Evolutionary conservation across 352 stramenopile species (phyloP), one percentile per base, ranked within the genome.

Genomic region (Aphanomyces astaci): DNA sequence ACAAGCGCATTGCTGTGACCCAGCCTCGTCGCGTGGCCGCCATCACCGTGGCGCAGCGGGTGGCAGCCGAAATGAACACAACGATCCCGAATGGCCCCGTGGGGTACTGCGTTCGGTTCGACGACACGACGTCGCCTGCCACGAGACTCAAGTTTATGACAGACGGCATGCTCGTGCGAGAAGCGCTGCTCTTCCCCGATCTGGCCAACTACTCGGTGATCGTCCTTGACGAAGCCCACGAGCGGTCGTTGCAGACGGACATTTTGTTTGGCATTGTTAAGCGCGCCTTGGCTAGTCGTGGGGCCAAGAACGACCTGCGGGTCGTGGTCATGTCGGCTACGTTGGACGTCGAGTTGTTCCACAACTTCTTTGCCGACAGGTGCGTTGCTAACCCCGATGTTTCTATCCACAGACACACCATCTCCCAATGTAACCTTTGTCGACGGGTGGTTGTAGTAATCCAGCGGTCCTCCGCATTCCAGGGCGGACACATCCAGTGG

Each of bases 301-400:
- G 30, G 30, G 87, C 85, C 67, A 82, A 88, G 36, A 84, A 78
- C 43, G 79, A 94, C 63, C 78, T 99, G n/a, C 94, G 91, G 65
- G 86, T 99, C 11, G 86, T 99, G 28, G 92, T 99, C 66, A 99
- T 99, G 95, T 98, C 92, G n/a, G 97, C 97, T 45, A 99, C 96
- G 33, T 77, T 99, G 27, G 91, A 99, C 69, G 88, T 98, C 30
- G 75, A 82, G 55, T 84, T 96, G 4, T 99, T 99, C 77, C 73
- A 84, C 56, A 73, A 73, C 13, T 99, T 98, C 74, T 99, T 99
- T 75, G 75, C 79, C n/a, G 90, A 88, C 30, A 90, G 82, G 49
- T 53, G 33, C 19, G 63, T 32, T 24, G 28, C 3, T 45, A n/a
- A 9, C 27, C 27, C 5, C 15, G 51, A n/a, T 28, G 46, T 36